Conservation (phyloP, 1,284 basidiomycete species). For the Ceratobasidium sp. region DNA sequence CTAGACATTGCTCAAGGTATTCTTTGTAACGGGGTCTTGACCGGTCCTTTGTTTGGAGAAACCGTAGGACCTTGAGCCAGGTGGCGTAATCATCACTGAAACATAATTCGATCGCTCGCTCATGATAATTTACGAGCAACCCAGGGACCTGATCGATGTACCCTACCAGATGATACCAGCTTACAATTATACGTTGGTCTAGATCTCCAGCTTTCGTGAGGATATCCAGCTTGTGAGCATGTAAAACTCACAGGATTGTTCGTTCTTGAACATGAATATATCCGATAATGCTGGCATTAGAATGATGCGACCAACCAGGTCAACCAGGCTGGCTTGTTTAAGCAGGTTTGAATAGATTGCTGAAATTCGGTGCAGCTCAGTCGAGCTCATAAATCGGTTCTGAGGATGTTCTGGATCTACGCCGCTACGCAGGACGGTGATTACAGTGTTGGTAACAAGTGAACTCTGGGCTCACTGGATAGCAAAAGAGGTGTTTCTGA, state of each 20-base stretch:
- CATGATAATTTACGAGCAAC: neutral
- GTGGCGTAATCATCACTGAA: neutral
- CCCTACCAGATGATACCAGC: neutral
- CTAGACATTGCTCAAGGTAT: neutral
- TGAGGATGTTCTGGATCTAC: neutral
- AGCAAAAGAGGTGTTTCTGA: neutral
- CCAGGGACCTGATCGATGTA: neutral
- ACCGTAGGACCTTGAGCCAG: neutral
- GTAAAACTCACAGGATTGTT: neutral
- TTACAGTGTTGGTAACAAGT: neutral
- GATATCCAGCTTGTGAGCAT: too few relatives aligned
- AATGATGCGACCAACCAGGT: neutral
- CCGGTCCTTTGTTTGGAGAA: neutral
- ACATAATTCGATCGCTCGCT: neutral
- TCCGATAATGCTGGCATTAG: neutral
- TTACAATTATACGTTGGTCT: too few relatives aligned
- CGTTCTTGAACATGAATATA: neutral
- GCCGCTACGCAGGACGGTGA: neutral
- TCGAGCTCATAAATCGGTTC: neutral
- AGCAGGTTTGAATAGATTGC: neutral
- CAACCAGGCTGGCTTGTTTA: neutral
- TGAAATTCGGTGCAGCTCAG: neutral
- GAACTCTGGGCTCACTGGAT: too few relatives aligned
- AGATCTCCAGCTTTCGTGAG: too few relatives aligned
- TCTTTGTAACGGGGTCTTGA: neutral